Base-by-base conservation (phyloP, 1,284 basidiomycete species). In the Ganoderma meredithae region DNA sequence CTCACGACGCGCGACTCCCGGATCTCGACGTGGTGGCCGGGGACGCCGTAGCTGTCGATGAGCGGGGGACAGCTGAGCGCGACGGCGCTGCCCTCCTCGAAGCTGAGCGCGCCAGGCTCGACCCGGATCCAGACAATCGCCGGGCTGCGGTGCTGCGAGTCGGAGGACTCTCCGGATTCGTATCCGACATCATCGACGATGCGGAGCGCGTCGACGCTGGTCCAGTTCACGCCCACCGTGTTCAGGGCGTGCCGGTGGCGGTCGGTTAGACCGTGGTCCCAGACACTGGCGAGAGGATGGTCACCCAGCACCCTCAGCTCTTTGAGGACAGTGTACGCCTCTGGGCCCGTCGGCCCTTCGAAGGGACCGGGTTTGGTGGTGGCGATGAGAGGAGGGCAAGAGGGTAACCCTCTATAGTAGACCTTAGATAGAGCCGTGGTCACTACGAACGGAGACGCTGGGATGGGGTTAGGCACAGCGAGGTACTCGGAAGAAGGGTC, bases 191-290 rank as follows among this genome's bases (percentile, higher is more conserved):
- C 63, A 19, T 53, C 1, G 40, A 36, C 73, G 63, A 76, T 74
- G 61, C 77, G 72, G 63, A 77, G 73, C 60, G 76, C 56, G 25
- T 79, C 75, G 15, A 75, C 73, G 62, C 69, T 76, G 31, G 78
- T 76, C 68, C 69, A 77, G n/a, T 68, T 27, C 47, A 78, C 74
- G 22, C 22, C 22, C 49, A 52, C 25, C 49, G n/a, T 27, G 49
- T 52, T 52, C 8, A 52, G 22, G 7, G 9, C 22, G 13, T 27
- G 49, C 6, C 49, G 25, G 25, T 25, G 49, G 22, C 4, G 8
- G 49, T 52, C 49, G 22, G 49, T 22, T 52, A 52, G 13, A 52
- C 49, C 49, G 49, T 52, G 22, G 12, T 52, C 49, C 49, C 49
- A 52, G 19, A 17, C n/a, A 12, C 12, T 52, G 12, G 49, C 22